Evolutionary conservation across 2,329 filamentous ascomycete genomes (phyloP).

Genomic region (Orbilia javanica): DNA sequence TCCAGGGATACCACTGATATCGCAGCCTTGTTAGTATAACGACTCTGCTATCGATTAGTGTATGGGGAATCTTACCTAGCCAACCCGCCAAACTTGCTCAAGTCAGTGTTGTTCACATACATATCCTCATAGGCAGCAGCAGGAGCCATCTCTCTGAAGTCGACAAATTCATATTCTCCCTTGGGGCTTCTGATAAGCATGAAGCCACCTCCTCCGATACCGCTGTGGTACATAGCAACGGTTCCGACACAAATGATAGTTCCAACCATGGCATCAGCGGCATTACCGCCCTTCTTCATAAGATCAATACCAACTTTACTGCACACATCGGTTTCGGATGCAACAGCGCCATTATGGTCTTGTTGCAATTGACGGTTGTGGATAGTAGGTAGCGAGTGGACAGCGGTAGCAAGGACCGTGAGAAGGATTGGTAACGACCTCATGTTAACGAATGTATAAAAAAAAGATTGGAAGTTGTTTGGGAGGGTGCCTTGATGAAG

Average conservation of each 20-base stretch:
- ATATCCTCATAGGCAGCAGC: conserved; percentile 85
- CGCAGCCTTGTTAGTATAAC: conserved; percentile 8
- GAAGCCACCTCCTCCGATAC: conserved; percentile 92
- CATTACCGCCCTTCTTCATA: conserved; percentile 75
- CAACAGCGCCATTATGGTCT: conserved; percentile 72
- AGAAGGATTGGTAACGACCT: conserved; percentile 44
- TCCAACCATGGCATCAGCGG: conserved; percentile 80
- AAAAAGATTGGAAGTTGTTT: background rate
- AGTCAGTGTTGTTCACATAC: conserved; percentile 78
- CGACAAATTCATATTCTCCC: conserved; percentile 85
- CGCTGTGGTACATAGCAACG: conserved; percentile 69
- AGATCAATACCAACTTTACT: conserved; percentile 77
- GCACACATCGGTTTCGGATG: conserved; percentile 77
- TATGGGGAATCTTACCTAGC: conserved; percentile 68
- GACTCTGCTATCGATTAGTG: background rate
- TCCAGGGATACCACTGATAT: conserved; percentile 70
- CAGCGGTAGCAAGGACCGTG: conserved; percentile 11
- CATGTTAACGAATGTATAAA: conserved; percentile 37
- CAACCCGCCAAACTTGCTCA: conserved; percentile 79
- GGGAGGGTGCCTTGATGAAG: background rate
- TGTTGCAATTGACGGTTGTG: conserved; percentile 6
- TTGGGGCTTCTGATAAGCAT: conserved; percentile 80
- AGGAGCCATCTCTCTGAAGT: conserved; percentile 90
- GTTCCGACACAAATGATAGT: conserved; percentile 82
- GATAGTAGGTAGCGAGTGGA: conserved; percentile 20